Conservation (phyloP, 1,139 yeast genomes). For the Suhomyces maxii region DNA sequence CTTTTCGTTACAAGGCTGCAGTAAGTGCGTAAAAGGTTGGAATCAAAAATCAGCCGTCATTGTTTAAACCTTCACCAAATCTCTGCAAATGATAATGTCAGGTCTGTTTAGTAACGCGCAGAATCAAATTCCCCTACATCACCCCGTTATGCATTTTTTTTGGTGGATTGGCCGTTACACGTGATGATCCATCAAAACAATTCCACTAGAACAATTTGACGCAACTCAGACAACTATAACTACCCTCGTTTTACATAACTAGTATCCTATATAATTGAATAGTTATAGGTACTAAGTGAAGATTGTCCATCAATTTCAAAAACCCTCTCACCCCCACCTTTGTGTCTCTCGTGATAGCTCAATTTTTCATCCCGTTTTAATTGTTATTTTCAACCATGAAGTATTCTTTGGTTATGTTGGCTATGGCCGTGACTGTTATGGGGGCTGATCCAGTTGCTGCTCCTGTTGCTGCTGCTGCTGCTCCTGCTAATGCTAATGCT, state of each 20-base stretch:
- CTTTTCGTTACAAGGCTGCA: neutral
- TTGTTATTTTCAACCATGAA: constrained; percentile 3
- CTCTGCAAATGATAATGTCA: too few species aligned
- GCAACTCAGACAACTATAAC: neutral
- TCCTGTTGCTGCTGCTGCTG: constrained; percentile 6
- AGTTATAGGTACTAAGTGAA: too few species aligned
- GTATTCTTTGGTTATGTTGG: constrained; percentile 6
- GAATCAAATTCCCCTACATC: neutral
- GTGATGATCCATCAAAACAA: neutral
- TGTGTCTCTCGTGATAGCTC: neutral
- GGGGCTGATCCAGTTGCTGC: constrained; percentile 14
- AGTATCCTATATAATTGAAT: neutral
- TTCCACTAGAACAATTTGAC: neutral
- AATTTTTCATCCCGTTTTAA: neutral
- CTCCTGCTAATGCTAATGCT: constrained; percentile 10
- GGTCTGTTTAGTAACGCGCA: too few species aligned
- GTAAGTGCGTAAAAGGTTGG: neutral
- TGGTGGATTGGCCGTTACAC: neutral
- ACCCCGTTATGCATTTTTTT: neutral
- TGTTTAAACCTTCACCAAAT: too few species aligned
- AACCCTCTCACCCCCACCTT: too few species aligned
- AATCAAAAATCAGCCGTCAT: neutral
- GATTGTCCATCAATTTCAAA: neutral
- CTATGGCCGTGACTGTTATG: constrained; percentile 7
- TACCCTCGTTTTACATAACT: neutral